These are phyloP conservation scores for Pharnaceum exiguum DNA, from an alignment of 148 eudicot species.

Conservation along the genomic window DNA sequence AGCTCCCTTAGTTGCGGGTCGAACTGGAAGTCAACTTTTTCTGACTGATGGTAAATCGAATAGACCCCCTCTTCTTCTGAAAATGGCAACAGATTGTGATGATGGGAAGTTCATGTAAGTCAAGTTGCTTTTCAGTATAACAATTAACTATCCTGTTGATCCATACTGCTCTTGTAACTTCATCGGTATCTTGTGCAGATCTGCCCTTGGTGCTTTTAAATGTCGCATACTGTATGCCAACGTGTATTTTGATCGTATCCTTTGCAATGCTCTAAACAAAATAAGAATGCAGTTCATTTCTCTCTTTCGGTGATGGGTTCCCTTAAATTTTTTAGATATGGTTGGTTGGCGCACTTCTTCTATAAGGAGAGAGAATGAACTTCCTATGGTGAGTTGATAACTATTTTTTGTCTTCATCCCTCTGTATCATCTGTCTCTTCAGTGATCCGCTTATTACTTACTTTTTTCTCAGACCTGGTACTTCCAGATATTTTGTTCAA, in stretches of 20 bases:
- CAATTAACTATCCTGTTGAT: background rate
- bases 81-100: slow-evolving; percentile 86
- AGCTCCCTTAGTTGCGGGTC: slow-evolving; percentile 78
- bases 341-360: slow-evolving; percentile 99
- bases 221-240: slow-evolving; percentile 88
- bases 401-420: background rate
- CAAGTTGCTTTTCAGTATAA: slow-evolving; percentile 2
- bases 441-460: background rate
- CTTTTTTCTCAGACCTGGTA: background rate
- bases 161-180: slow-evolving; percentile 13
- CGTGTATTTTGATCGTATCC: slow-evolving; percentile 96
- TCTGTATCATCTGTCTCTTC: background rate
- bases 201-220: slow-evolving; percentile 84
- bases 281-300: background rate
- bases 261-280: slow-evolving; percentile 7
- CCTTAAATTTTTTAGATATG: slow-evolving; percentile 67
- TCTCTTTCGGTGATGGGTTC: slow-evolving; percentile 7
- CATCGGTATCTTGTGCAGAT: slow-evolving; percentile 48
- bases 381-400: slow-evolving; percentile 52
- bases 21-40: slow-evolving; percentile 91
- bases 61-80: slow-evolving; percentile 79
- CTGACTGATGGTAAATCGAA: slow-evolving; percentile 87
- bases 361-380: slow-evolving; percentile 85
- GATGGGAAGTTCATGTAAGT: slow-evolving; percentile 83
- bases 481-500: background rate